A percentile compares a stretch with the other conserved stretches of the same genome.
These are phyloP conservation scores for Scheffersomyces titani DNA, from an alignment of 1,139 yeast species.

Conservation along the genomic window DNA sequence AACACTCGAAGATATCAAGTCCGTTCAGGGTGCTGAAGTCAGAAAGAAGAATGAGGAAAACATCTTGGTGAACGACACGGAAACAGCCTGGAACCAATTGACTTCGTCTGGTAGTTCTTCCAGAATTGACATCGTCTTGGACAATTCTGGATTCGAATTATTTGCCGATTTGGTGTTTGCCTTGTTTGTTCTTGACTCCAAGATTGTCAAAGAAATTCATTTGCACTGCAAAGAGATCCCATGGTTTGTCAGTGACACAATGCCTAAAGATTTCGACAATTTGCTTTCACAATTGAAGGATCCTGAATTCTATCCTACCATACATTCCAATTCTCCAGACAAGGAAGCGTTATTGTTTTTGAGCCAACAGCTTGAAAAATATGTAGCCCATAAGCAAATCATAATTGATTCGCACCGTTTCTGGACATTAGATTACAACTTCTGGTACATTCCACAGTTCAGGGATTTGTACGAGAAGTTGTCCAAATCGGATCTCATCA, in stretches of 20 bases:
- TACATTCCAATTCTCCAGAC: slow-evolving; percentile 26
- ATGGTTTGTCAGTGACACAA: slow-evolving; percentile 97
- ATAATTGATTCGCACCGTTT: slow-evolving; percentile 65
- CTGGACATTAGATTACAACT: slow-evolving; percentile 83
- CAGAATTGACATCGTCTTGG: slow-evolving; percentile 84
- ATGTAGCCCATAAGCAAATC: slow-evolving; percentile 53
- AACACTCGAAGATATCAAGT: slow-evolving; percentile 77
- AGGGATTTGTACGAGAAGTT: slow-evolving; percentile 51
- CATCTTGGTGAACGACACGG: slow-evolving; percentile 76
- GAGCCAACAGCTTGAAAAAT: slow-evolving; percentile 49
- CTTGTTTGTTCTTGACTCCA: slow-evolving; percentile 72
- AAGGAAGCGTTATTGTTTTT: slow-evolving; percentile 36
- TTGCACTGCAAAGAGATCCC: slow-evolving; percentile 91
- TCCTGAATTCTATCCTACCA: slow-evolving; percentile 51
- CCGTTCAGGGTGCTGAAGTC: slow-evolving; percentile 88
- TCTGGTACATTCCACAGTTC: slow-evolving; percentile 61
- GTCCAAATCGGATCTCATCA: slow-evolving; percentile 62
- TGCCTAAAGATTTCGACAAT: slow-evolving; percentile 72
- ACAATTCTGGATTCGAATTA: slow-evolving; percentile 93
- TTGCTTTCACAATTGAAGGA: slow-evolving; percentile 62
- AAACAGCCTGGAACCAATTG: slow-evolving; percentile 61
- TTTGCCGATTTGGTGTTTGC: slow-evolving; percentile 83
- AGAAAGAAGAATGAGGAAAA: slow-evolving; percentile 82
- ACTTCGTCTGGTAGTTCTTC: slow-evolving; percentile 22
- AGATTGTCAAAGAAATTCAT: slow-evolving; percentile 60